Evolutionary conservation across 306 rosid genomes (phyloP).

Genomic region (Cicer yamashitae): DNA sequence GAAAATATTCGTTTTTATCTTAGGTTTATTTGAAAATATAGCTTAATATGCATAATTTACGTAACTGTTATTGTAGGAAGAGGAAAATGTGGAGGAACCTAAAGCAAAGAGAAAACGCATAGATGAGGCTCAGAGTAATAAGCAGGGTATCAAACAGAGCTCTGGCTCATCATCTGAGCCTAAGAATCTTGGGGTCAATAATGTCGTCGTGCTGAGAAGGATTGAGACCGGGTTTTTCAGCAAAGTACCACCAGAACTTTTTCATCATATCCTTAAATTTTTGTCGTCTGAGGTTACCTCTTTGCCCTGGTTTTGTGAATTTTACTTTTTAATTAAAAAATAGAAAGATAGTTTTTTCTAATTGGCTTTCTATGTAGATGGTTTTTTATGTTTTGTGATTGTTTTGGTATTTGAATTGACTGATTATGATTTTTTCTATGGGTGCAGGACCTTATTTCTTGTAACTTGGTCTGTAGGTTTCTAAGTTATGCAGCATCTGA

Average conservation of each 20-base stretch:
- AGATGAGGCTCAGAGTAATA: constrained; percentile 41
- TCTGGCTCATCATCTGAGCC: constrained; percentile 36
- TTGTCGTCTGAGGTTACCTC: constrained; percentile 80
- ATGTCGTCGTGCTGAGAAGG: constrained; percentile 45
- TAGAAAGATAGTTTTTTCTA: neutral
- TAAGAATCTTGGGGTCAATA: constrained; percentile 41
- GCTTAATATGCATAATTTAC: constrained; percentile 12
- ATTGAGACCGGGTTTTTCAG: constrained; percentile 76
- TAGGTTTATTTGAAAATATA: constrained; percentile 5
- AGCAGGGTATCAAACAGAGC: constrained; percentile 24
- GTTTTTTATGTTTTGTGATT: constrained; percentile 18
- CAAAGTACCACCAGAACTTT: constrained; percentile 83
- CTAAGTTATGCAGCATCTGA: constrained; percentile 85
- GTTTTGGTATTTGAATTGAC: constrained; percentile 23
- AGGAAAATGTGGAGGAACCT: constrained; percentile 54
- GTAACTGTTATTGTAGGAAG: constrained; percentile 58
- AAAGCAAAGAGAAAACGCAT: constrained; percentile 62
- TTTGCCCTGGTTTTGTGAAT: neutral
- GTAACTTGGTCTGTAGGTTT: constrained; percentile 81
- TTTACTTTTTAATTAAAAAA: neutral
- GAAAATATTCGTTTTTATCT: neutral
- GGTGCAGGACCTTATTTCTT: constrained; percentile 82
- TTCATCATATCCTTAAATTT: constrained; percentile 82
- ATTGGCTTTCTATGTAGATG: neutral
- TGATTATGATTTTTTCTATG: constrained; percentile 28